Evolutionary conservation across 805 yeast genomes (phyloP).

Genomic region (Candida sithepensis): DNA sequence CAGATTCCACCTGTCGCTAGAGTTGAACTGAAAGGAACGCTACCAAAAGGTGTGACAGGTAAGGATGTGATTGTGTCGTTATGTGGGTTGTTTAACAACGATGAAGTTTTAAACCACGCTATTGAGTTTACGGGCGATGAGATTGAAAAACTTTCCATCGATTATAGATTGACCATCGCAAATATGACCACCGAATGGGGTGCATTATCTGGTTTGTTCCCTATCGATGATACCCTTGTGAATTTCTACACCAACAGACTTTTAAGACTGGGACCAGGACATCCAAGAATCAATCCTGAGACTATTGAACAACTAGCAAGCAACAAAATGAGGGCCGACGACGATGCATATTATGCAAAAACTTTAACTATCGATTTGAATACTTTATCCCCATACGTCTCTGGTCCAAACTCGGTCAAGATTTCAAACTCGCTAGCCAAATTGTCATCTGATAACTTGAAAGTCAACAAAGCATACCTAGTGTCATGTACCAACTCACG

Average conservation of each 20-base stretch:
- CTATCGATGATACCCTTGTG: constrained; percentile 79
- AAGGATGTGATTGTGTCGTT: constrained; percentile 95
- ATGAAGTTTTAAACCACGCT: constrained; percentile 90
- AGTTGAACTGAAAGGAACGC: constrained; percentile 77
- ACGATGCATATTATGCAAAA: constrained; percentile 85
- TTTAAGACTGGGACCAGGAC: constrained; percentile 42
- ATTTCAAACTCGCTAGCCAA: constrained; percentile 76
- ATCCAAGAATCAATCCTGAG: constrained; percentile 72
- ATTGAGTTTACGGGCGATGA: constrained; percentile 90
- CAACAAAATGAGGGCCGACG: constrained; percentile 52
- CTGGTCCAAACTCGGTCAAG: constrained; percentile 98
- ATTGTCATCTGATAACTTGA: constrained; percentile 66
- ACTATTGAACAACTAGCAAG: constrained; percentile 50
- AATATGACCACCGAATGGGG: constrained; percentile 99
- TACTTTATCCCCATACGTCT: constrained; percentile 79
- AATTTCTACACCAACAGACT: constrained; percentile 73
- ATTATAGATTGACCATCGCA: constrained; percentile 88
- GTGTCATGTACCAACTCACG: constrained; percentile 98
- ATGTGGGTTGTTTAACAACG: constrained; percentile 90
- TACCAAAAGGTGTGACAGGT: constrained; percentile 88
- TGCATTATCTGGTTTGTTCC: constrained; percentile 93
- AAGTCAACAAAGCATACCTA: constrained; percentile 88
- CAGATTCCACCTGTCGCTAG: constrained; percentile 98
- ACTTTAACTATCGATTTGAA: constrained; percentile 76
- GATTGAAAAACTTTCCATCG: constrained; percentile 63